Percentiles rank a stretch among this genome's conserved stretches.
Evolutionary conservation across 176 grass and related monocot species (phyloP).

Genomic region (Eragrostis nindensis): DNA sequence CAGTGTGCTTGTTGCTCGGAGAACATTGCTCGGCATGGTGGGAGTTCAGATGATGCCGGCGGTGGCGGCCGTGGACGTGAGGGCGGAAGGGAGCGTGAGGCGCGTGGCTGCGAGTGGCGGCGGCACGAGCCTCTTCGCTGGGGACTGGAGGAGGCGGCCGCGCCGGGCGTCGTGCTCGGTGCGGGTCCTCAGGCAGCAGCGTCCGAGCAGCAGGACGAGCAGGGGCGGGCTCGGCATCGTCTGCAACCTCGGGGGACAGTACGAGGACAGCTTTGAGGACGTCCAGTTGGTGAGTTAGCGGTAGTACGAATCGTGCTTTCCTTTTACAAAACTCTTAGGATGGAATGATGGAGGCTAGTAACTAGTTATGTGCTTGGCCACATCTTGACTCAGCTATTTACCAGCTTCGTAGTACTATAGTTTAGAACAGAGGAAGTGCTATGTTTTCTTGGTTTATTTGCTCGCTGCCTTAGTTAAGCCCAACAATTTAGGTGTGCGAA

Average conservation of each 20-base stretch:
- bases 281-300: conserved; percentile 52
- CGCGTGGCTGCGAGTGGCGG: background rate
- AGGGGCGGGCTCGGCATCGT: conserved; percentile 43
- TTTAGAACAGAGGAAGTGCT: too few relatives aligned
- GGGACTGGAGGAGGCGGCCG: conserved; percentile 40
- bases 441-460: too few relatives aligned
- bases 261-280: conserved; percentile 71
- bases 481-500: too few relatives aligned
- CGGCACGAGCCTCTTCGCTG: conserved; percentile 8
- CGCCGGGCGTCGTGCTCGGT: conserved; percentile 44
- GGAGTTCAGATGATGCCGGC: conserved; percentile 52
- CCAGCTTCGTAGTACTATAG: too few relatives aligned
- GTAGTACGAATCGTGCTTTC: background rate
- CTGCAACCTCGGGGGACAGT: conserved; percentile 61
- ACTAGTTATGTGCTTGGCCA: too few relatives aligned
- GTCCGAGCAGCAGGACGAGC: conserved; percentile 2
- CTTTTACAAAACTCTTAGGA: too few relatives aligned
- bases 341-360: too few relatives aligned
- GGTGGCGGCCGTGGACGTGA: conserved; percentile 37
- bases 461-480: too few relatives aligned
- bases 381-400: too few relatives aligned
- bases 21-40: background rate
- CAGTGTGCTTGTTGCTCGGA: background rate
- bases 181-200: conserved; percentile 9
- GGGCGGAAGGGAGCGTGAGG: background rate